Evolutionary conservation across 352 stramenopile species (phyloP), one percentile per base, ranked within the genome.

Genomic region (Globisporangium cylindrosporum): DNA sequence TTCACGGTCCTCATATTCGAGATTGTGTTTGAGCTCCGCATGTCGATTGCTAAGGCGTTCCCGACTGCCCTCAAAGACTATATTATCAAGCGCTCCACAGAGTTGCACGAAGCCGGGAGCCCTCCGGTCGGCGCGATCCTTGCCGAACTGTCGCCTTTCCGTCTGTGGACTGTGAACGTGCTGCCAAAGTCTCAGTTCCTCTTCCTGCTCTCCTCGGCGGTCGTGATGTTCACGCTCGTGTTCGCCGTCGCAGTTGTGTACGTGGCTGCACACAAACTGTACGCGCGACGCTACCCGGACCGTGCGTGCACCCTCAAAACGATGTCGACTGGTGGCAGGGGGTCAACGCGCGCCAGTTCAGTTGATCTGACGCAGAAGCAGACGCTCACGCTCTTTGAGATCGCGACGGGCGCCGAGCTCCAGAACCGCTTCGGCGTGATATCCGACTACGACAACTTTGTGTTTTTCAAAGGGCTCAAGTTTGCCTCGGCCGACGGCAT

Each of bases 1-100:
- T 15, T 81, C 4, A 68, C 72, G 4, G 69, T 80, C 48, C 15
- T 59, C 9, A 64, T 65, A 0, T 82, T 79, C 36, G 66, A 77
- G 29, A 36, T 80, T 22, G 68, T 66, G 0, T 80, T 73, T 62
- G 66, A 27, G 6, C 64, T 64, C 27, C 65, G 73, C 5, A 41
- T 73, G 14, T 20, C 18, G 12, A 62, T 68, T 25, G 58, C 29
- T 2, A 54, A 56, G 22, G 48, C 29, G 7, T 41, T 62, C 15
- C 63, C 63, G 22, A 6, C 18, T 6, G 4, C 27, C 10, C 29
- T 66, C 48, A 36, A 51, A 5, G 12, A 22, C 27, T 36, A 8
- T 18, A 1, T 66, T 20, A 34, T 25, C 5, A 41, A 66, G 14
- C 12, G 29, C n/a, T 38, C 27, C 20, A 22, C 8, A 0, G 48